phyloP scores from a whole-genome alignment of 495 filamentous ascomycete species.

The Neurospora pannonica region DNA sequence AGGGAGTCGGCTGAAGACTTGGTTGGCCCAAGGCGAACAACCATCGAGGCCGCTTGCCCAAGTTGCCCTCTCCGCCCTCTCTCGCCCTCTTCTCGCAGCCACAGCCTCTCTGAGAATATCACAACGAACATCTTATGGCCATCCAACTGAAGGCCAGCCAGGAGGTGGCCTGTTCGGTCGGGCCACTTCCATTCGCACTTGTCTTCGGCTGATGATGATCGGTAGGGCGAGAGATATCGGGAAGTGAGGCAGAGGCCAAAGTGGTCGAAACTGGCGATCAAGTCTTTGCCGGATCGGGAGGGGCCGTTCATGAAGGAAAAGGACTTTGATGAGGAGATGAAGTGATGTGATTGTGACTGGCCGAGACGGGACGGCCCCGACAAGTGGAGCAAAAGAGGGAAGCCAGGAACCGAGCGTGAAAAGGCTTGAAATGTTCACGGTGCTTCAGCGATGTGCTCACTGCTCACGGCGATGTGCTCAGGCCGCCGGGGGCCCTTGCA shows the following conservation, averaged over 20 bases:
- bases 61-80: not conserved
- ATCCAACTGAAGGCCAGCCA: not conserved
- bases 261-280: not conserved
- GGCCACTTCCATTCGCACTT: not conserved
- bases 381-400: not conserved
- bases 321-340: not conserved
- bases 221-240: not conserved
- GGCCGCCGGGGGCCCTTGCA: slow-evolving; percentile 6
- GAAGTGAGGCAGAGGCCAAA: not conserved
- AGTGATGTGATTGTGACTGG: not conserved
- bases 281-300: not conserved
- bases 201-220: not conserved
- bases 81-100: not conserved
- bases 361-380: not conserved
- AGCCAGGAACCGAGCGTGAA: not conserved
- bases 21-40: not conserved
- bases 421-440: not conserved
- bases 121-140: not conserved
- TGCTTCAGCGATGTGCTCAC: not conserved
- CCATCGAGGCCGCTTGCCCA: not conserved
- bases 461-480: not conserved
- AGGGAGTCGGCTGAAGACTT: not conserved
- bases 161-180: not conserved
- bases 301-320: not conserved
- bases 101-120: not conserved